phyloP scores from a whole-genome alignment of 345 rosid genomes.

The Gossypioides kirkii region DNA sequence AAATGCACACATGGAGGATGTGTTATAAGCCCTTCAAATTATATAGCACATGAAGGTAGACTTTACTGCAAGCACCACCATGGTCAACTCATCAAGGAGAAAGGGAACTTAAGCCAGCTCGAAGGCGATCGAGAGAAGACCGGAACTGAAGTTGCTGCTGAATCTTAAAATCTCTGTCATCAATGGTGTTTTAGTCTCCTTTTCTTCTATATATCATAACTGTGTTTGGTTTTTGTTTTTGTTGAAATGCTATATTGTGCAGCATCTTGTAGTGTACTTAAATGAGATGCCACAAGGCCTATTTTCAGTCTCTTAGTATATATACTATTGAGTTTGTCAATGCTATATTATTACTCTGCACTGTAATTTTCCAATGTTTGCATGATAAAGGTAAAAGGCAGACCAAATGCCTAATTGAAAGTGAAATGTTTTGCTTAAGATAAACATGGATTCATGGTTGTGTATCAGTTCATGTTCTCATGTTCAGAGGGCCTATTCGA shows the following conservation, averaged over 20 bases:
- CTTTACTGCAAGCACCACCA: slow-evolving; percentile 98
- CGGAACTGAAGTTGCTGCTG: slow-evolving; percentile 30
- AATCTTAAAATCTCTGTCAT: slow-evolving; percentile 18
- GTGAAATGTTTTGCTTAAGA: no score
- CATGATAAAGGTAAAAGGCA: no score
- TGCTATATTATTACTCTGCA: neutral
- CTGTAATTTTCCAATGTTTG: no score
- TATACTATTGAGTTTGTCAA: neutral
- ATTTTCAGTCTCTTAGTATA: neutral
- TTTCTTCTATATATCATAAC: neutral
- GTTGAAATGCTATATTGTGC: slow-evolving; percentile 10
- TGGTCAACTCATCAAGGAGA: slow-evolving; percentile 85
- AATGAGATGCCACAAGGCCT: slow-evolving; percentile 21
- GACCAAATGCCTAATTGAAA: no score
- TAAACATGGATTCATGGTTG: no score
- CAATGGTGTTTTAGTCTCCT: neutral
- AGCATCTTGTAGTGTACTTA: slow-evolving; percentile 12
- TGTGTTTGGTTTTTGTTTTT: slow-evolving; percentile 24
- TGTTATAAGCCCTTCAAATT: slow-evolving; percentile 86
- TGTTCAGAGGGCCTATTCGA: no score
- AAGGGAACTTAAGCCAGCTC: slow-evolving; percentile 94
- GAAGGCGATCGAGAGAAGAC: slow-evolving; percentile 62
- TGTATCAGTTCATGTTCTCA: no score
- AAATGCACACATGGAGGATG: slow-evolving; percentile 99
- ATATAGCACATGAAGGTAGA: slow-evolving; percentile 89